These are phyloP conservation scores for Oryza meyeriana DNA, from an alignment of 176 grass and related monocot genomes.

Conservation along the genomic window DNA sequence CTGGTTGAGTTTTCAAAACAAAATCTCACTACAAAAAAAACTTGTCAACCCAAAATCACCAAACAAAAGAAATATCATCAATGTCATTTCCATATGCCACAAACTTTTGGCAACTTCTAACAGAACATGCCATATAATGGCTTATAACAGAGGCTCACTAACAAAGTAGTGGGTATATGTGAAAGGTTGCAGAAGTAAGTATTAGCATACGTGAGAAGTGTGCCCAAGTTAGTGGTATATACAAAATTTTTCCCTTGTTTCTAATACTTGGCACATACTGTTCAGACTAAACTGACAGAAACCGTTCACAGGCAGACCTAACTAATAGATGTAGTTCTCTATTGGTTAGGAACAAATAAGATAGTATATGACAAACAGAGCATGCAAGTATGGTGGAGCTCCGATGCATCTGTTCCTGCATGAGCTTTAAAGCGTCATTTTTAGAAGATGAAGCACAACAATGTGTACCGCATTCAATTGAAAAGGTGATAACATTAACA, in stretches of 20 bases:
- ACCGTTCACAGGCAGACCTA: neutral
- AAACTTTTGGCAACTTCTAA: neutral
- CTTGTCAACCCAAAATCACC: neutral
- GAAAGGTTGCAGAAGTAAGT: neutral
- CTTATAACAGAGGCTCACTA: neutral
- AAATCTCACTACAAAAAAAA: neutral
- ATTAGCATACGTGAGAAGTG: neutral
- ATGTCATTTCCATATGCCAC: neutral
- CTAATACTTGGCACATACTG: neutral
- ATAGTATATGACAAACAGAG: neutral
- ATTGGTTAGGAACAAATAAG: neutral
- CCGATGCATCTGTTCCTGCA: neutral
- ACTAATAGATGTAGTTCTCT: neutral
- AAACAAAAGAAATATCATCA: neutral
- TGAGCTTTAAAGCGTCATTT: neutral
- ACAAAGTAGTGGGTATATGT: neutral
- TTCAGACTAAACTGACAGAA: neutral
- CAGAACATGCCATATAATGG: neutral
- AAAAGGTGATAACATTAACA: neutral
- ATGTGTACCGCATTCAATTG: neutral
- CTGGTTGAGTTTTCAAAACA: neutral
- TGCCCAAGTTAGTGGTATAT: neutral
- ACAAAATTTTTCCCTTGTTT: neutral
- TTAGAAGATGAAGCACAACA: neutral
- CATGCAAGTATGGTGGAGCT: neutral